Percentiles rank a stretch among this genome's conserved stretches.
Conservation (phyloP, 2,329 filamentous ascomycete genomes). For the Byssoonygena ceratinophila region DNA sequence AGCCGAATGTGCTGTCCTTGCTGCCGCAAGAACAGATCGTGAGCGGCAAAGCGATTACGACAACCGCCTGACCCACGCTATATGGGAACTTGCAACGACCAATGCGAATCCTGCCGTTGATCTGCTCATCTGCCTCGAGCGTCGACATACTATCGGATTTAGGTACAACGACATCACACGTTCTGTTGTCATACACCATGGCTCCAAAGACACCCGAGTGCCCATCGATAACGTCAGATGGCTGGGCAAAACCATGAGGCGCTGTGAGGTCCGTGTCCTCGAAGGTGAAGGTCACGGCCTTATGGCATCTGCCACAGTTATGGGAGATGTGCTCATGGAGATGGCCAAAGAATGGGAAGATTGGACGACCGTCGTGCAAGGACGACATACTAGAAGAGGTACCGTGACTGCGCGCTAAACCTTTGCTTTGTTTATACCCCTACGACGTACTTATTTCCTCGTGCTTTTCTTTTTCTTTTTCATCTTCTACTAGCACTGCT, state of each 20-base stretch:
- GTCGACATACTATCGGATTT: constrained; percentile 85
- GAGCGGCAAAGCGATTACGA: constrained; percentile 53
- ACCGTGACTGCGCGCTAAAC: constrained; percentile 18
- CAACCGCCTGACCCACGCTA: constrained; percentile 74
- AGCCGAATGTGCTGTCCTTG: constrained; percentile 33
- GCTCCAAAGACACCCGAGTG: constrained; percentile 77
- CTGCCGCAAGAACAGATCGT: constrained; percentile 42
- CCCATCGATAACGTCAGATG: constrained; percentile 91
- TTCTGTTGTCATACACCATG: constrained; percentile 87
- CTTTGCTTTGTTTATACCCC: background rate
- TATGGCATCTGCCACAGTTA: constrained; percentile 88
- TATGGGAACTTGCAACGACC: constrained; percentile 85
- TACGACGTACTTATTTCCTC: background rate
- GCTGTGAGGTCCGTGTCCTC: constrained; percentile 81
- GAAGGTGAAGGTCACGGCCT: constrained; percentile 88
- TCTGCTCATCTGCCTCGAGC: constrained; percentile 81
- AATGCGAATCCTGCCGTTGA: constrained; percentile 92
- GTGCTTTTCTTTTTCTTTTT: background rate
- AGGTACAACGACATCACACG: constrained; percentile 92
- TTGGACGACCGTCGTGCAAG: constrained; percentile 54
- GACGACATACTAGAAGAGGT: constrained; percentile 29
- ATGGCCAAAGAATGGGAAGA: constrained; percentile 91
- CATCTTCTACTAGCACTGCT: background rate
- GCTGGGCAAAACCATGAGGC: constrained; percentile 86
- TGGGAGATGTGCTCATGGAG: constrained; percentile 89